Percentiles rank a stretch among this genome's conserved stretches.
Conservation (phyloP, 2,329 filamentous ascomycete genomes). For the Zymoseptoria brevis region DNA sequence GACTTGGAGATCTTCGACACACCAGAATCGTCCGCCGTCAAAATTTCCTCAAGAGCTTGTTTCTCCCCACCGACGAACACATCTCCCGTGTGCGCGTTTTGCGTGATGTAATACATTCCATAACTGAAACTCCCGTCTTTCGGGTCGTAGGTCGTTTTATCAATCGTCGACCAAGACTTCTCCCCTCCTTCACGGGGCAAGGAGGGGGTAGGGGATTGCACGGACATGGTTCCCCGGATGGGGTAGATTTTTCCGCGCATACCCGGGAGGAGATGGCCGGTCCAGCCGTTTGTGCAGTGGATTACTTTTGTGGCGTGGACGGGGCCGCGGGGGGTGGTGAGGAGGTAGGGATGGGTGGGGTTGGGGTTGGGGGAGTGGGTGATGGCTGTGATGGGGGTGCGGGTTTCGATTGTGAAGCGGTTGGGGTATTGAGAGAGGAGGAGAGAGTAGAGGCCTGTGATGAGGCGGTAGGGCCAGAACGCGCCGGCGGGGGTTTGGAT, state of each 20-base stretch:
- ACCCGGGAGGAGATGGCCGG: conserved; percentile 13
- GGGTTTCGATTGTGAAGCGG: conserved; percentile 12
- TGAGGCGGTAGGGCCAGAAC: conserved; percentile 16
- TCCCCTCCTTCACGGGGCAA: conserved; percentile 8
- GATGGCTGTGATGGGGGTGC: conserved; percentile 13
- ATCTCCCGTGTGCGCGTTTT: conserved; percentile 13
- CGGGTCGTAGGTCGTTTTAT: conserved; percentile 9
- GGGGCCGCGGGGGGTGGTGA: conserved; percentile 10
- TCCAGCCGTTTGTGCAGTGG: conserved; percentile 15
- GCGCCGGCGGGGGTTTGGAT: conserved; percentile 16
- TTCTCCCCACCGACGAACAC: conserved; percentile 17
- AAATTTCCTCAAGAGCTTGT: conserved; percentile 6
- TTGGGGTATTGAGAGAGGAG: conserved; percentile 8
- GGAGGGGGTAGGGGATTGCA: conserved; percentile 6
- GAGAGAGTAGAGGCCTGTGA: conserved; percentile 13
- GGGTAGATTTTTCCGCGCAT: conserved; percentile 18
- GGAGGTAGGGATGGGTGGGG: conserved; percentile 6
- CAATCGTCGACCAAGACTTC: conserved; percentile 14
- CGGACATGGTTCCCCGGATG: conserved; percentile 15
- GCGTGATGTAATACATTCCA: conserved; percentile 17
- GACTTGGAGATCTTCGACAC: conserved; percentile 8
- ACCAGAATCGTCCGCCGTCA: conserved; percentile 10
- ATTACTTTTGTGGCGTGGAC: conserved; percentile 12
- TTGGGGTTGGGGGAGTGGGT: conserved; percentile 1
- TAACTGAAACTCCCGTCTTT: conserved; percentile 9